Conservation (phyloP, 2,329 filamentous ascomycete species). For the Colletotrichum simmondsii region DNA sequence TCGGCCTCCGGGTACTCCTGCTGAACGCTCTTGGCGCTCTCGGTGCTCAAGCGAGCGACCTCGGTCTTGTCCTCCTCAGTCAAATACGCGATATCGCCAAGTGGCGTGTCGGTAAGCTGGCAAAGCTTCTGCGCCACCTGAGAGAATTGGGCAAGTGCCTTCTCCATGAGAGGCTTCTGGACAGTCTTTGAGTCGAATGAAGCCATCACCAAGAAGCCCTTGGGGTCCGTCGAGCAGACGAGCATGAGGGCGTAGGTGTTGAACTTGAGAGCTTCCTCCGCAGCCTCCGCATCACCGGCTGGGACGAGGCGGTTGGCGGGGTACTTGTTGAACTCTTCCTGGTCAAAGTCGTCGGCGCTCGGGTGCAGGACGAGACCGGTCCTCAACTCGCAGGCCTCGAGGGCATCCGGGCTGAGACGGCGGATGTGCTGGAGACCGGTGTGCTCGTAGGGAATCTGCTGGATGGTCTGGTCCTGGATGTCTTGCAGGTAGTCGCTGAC, state of each 20-base stretch:
- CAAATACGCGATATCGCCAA: conserved; percentile 49
- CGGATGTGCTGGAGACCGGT: conserved; percentile 70
- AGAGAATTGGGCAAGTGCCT: conserved; percentile 63
- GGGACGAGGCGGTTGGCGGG: conserved; percentile 65
- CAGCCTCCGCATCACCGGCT: conserved; percentile 65
- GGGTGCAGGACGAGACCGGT: conserved; percentile 67
- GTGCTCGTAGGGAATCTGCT: conserved; percentile 73
- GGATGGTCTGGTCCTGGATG: conserved; percentile 66
- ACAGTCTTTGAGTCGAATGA: conserved; percentile 74
- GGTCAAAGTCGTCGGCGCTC: conserved; percentile 44
- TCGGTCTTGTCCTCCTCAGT: conserved; percentile 46
- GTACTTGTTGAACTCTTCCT: conserved; percentile 42
- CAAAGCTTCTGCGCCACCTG: conserved; percentile 62
- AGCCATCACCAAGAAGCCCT: conserved; percentile 68
- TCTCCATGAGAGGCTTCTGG: conserved; percentile 60
- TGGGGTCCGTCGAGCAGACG: conserved; percentile 69
- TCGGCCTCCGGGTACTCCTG: conserved; percentile 40
- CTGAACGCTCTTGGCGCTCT: conserved; percentile 36
- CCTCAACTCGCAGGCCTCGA: conserved; percentile 66
- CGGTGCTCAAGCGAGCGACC: conserved; percentile 43
- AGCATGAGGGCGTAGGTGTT: conserved; percentile 73
- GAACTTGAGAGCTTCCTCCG: conserved; percentile 68
- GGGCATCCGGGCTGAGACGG: conserved; percentile 63
- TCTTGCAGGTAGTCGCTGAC: conserved; percentile 64
- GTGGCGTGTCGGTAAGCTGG: conserved; percentile 43